These are phyloP conservation scores for Ceratobasidium sp. DNA, from an alignment of 1,284 basidiomycete species.

Conservation along the genomic window DNA sequence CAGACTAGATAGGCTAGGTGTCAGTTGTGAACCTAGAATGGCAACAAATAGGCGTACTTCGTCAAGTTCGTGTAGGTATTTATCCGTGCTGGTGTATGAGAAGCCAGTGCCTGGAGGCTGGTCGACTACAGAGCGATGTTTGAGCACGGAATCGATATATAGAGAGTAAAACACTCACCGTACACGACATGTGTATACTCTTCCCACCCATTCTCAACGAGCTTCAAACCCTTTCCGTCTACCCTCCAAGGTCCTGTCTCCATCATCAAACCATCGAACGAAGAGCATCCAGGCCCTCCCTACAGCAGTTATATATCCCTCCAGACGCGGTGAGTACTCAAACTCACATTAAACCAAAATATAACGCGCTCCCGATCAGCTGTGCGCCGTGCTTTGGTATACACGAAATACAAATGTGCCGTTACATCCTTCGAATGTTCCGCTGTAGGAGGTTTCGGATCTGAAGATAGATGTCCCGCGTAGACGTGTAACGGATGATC, in stretches of 20 bases:
- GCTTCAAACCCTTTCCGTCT: slow-evolving; percentile 82
- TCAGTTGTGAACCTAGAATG: slow-evolving; percentile 34
- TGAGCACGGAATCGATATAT: slow-evolving; percentile 14
- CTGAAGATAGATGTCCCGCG: slow-evolving; percentile 84
- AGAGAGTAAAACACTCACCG: slow-evolving; percentile 65
- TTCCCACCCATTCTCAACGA: slow-evolving; percentile 95
- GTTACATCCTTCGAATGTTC: slow-evolving; percentile 71
- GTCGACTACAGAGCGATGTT: slow-evolving; percentile 73
- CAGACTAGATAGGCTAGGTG: slow-evolving; percentile 68
- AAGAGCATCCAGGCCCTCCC: slow-evolving; percentile 97
- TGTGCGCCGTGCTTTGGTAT: slow-evolving; percentile 87
- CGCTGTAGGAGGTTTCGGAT: slow-evolving; percentile 70
- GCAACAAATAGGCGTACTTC: slow-evolving; percentile 66
- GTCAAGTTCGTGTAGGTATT: slow-evolving; percentile 84
- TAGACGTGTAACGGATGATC: slow-evolving; percentile 82
- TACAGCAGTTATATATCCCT: slow-evolving; percentile 55
- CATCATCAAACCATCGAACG: slow-evolving; percentile 98
- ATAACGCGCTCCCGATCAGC: slow-evolving; percentile 91
- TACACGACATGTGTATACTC: slow-evolving; percentile 98
- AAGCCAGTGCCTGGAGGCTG: slow-evolving; percentile 97
- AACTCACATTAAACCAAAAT: slow-evolving; percentile 95
- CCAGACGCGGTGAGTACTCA: slow-evolving; percentile 47
- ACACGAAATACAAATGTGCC: slow-evolving; percentile 90
- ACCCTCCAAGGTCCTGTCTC: slow-evolving; percentile 94
- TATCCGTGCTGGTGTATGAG: slow-evolving; percentile 89